These are phyloP conservation scores for Crithidia mellificae DNA, from an alignment of 208 protist genomes.

Conservation along the genomic window DNA sequence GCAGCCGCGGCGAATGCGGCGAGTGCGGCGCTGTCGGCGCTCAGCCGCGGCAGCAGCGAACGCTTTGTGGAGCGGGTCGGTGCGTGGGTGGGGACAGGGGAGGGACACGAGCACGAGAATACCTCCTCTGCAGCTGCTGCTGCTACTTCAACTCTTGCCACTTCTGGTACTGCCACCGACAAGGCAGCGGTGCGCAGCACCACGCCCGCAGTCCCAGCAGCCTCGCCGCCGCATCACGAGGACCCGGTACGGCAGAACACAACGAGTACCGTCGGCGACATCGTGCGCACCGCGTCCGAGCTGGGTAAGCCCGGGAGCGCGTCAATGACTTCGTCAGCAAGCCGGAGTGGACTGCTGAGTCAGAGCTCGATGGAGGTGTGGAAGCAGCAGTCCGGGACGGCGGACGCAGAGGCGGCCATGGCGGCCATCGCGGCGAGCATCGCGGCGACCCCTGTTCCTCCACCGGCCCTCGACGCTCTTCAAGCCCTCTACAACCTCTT, in stretches of 20 bases:
- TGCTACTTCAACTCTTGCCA: too few species aligned
- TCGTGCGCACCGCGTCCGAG: not conserved
- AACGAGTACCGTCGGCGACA: not conserved
- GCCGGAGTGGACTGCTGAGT: not conserved
- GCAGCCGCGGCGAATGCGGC: slow-evolving; percentile 2
- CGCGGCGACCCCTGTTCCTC: not conserved
- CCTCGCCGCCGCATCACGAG: too few species aligned
- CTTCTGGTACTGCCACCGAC: too few species aligned
- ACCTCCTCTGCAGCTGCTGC: not conserved
- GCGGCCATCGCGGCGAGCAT: not conserved
- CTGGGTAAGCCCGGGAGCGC: not conserved
- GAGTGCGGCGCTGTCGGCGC: not conserved
- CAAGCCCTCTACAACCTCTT: slow-evolving; percentile 46
- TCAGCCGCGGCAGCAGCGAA: slow-evolving; percentile 9
- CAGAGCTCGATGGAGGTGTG: not conserved
- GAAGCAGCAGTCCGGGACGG: not conserved
- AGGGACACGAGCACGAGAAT: not conserved
- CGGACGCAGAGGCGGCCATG: not conserved
- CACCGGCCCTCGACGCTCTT: slow-evolving; percentile 23
- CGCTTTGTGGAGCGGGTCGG: slow-evolving; percentile 11
- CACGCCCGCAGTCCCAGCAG: too few species aligned
- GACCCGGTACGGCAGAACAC: too few species aligned
- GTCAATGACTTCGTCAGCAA: not conserved
- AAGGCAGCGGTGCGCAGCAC: too few species aligned
- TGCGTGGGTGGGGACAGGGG: not conserved